Base-by-base conservation (phyloP, 2,329 filamentous ascomycete genomes). In the Apiospora hydei region DNA sequence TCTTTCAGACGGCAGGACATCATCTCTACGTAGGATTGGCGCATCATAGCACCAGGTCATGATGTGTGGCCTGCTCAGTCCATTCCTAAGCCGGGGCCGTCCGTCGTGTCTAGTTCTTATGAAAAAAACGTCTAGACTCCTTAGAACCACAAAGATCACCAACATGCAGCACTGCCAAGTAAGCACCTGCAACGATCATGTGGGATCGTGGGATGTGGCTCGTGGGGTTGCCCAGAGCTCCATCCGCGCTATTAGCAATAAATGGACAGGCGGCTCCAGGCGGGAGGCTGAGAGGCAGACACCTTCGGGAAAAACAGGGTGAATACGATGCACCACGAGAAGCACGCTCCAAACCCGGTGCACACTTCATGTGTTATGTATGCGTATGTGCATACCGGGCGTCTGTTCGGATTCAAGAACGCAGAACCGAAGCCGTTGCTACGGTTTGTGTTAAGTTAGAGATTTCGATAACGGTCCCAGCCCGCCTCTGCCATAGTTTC, bases 231-330 rank as follows among this genome's bases (percentile, higher is more conserved):
- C 6, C 30, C 34, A 24, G 57, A 41, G 21, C 34, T n/a, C 57
- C 57, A 64, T 64, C 18, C 18, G 21, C 34, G 57, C 30, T 64
- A 64, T 64, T 41, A 64, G 57, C 34, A 64, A 38, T 41, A 41
- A 41, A 41, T 13, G 34, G 30, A 64, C 34, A 41, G 34, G 18
- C 41, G 41, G 41, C 10, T 11, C 46, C 21, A 38, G 34, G 14
- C 18, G 18, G 34, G 34, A 41, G 57, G 53, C 53, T 61, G 34
- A 64, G 57, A 41, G 34, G 57, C 57, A 64, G 57, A 41, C 57
- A 64, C 57, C 34, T 41, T 64, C 57, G 57, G 57, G 11, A 64
- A 34, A 64, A 64, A 64, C 57, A 64, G 57, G 57, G 57, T 64
- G 57, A 64, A 21, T 21, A 24, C 57, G 57, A 64, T 64, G 57